A percentile compares a stretch with the other conserved stretches of the same genome.
phyloP scores from a whole-genome alignment of 257 asterid species.

The Knoxia roxburghii region DNA sequence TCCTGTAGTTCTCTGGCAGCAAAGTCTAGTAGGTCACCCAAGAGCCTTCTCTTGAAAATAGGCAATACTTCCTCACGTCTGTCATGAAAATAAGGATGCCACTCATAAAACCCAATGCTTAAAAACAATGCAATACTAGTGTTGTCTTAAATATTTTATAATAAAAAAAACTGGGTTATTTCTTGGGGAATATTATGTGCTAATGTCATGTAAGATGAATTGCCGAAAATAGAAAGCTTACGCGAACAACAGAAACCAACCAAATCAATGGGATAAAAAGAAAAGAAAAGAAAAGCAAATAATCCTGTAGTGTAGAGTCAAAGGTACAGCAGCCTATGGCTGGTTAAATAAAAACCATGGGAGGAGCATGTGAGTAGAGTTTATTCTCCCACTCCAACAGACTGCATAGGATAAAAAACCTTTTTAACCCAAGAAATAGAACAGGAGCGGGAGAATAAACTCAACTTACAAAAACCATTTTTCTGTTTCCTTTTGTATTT shows the following conservation, averaged over 20 bases:
- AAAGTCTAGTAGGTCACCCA: conserved; percentile 91
- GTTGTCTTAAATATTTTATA: too few species aligned
- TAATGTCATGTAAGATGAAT: neutral
- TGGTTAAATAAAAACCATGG: neutral
- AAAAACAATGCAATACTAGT: neutral
- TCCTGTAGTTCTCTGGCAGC: conserved; percentile 89
- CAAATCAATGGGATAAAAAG: neutral
- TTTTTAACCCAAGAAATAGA: too few species aligned
- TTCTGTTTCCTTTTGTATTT: neutral
- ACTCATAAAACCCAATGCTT: conserved; percentile 4
- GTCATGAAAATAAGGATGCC: conserved; percentile 18
- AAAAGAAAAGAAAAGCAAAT: neutral
- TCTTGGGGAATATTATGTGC: neutral
- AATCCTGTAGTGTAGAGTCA: neutral
- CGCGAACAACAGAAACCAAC: neutral
- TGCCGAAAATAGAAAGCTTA: neutral
- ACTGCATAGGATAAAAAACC: neutral
- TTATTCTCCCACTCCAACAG: conserved; percentile 1
- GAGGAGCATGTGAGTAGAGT: neutral
- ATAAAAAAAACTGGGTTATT: neutral
- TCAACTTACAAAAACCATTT: too few species aligned
- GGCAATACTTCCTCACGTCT: conserved; percentile 96
- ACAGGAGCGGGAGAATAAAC: too few species aligned
- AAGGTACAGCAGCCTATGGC: neutral
- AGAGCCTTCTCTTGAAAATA: conserved; percentile 86